A percentile compares a stretch with the other conserved stretches of the same genome.
Evolutionary conservation across 306 rosid genomes (phyloP).

Genomic region (Cajanus cajan): DNA sequence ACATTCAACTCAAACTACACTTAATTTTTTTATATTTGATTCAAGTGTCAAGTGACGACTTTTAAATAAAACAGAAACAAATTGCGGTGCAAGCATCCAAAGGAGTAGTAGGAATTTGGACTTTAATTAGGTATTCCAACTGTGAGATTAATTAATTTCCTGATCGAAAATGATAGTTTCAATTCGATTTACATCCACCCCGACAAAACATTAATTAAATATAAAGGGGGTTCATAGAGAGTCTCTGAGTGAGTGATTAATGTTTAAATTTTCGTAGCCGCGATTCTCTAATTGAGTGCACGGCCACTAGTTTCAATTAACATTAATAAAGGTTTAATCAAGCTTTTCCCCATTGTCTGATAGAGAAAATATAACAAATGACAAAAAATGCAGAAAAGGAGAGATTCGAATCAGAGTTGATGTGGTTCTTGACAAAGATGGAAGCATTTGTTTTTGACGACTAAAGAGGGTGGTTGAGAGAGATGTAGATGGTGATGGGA

Average conservation of each 20-base stretch:
- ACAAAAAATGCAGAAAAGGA: background rate
- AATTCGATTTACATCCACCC: background rate
- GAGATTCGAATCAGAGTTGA: conserved; percentile 35
- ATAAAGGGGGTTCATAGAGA: background rate
- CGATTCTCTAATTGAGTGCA: background rate
- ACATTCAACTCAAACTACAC: too few species aligned
- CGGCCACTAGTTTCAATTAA: background rate
- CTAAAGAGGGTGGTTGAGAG: background rate
- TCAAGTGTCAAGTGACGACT: too few species aligned
- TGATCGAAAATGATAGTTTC: background rate
- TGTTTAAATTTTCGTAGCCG: background rate
- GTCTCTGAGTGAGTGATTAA: background rate
- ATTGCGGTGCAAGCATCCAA: too few species aligned
- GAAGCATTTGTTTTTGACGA: conserved; percentile 21
- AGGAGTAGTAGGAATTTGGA: too few species aligned
- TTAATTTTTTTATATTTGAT: too few species aligned
- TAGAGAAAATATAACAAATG: background rate
- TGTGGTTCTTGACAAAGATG: conserved; percentile 29
- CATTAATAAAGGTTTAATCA: conserved; percentile 7
- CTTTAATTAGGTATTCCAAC: too few species aligned
- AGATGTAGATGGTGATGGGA: conserved; percentile 15
- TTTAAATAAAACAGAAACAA: too few species aligned
- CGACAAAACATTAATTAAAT: background rate
- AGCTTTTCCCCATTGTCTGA: conserved; percentile 16
- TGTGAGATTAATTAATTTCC: too few species aligned